phyloP scores from a whole-genome alignment of 2,329 filamentous ascomycete species.

The Aureobasidium namibiae region DNA sequence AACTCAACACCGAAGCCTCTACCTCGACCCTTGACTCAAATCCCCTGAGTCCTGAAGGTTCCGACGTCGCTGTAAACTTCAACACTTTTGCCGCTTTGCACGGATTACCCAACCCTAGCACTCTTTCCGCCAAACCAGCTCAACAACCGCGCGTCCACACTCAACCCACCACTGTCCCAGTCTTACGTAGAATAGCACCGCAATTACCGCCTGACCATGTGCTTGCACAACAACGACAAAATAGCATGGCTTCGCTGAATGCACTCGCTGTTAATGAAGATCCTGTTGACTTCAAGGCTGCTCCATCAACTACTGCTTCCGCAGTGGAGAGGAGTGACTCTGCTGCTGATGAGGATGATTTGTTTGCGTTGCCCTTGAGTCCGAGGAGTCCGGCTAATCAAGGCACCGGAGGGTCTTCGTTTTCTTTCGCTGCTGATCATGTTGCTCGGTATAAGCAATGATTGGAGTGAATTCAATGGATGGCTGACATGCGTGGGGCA shows the following conservation, averaged over 20 bases:
- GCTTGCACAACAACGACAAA: slow-evolving; percentile 29
- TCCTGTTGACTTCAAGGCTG: slow-evolving; percentile 25
- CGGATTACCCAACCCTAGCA: slow-evolving; percentile 29
- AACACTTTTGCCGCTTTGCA: slow-evolving; percentile 51
- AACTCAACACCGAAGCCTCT: slow-evolving; percentile 62
- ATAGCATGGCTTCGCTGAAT: slow-evolving; percentile 36
- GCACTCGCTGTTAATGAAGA: slow-evolving; percentile 30
- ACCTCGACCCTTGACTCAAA: slow-evolving; percentile 31
- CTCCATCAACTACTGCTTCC: slow-evolving; percentile 19
- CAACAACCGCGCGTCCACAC: too few relatives aligned
- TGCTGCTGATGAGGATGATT: slow-evolving; percentile 59
- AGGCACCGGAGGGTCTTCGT: not conserved
- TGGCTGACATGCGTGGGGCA: too few relatives aligned
- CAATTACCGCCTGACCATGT: slow-evolving; percentile 30
- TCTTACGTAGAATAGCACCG: slow-evolving; percentile 19
- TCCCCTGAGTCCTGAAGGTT: slow-evolving; percentile 54
- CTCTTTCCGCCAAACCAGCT: slow-evolving; percentile 36
- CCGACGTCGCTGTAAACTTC: slow-evolving; percentile 56
- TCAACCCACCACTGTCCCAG: slow-evolving; percentile 5
- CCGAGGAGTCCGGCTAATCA: slow-evolving; percentile 75
- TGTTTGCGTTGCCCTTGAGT: slow-evolving; percentile 82
- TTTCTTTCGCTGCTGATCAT: not conserved
- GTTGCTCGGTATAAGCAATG: slow-evolving; percentile 1
- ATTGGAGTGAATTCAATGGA: not conserved
- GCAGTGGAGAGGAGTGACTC: slow-evolving; percentile 19